Percentiles rank a stretch among this genome's conserved stretches.
Conservation (phyloP, 352 stramenopile species). For the Phytophthora colocasiae region DNA sequence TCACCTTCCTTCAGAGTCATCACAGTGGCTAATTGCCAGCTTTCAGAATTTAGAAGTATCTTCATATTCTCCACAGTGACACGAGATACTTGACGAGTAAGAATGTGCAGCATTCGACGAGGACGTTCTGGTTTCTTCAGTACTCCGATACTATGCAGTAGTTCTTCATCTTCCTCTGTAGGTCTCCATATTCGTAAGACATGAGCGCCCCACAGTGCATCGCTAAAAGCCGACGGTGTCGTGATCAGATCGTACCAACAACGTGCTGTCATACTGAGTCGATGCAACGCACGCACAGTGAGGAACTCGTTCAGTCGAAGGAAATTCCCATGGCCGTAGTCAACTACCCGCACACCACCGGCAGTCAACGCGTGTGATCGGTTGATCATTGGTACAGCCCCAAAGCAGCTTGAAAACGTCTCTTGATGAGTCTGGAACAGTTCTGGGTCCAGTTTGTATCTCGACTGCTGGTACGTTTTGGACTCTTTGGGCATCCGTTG, state of each 20-base stretch:
- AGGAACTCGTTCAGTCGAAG: constrained; percentile 57
- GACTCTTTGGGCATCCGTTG: constrained; percentile 21
- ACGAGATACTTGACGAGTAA: constrained; percentile 56
- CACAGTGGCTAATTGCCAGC: constrained; percentile 58
- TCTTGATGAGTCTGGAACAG: constrained; percentile 44
- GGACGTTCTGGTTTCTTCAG: constrained; percentile 51
- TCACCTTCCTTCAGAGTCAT: constrained; percentile 27
- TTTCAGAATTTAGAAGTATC: constrained; percentile 49
- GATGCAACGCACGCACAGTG: constrained; percentile 46
- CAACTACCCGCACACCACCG: constrained; percentile 6
- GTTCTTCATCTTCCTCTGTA: constrained; percentile 41
- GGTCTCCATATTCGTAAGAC: constrained; percentile 53
- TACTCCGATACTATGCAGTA: constrained; percentile 50
- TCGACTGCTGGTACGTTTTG: constrained; percentile 49
- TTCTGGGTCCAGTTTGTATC: constrained; percentile 55
- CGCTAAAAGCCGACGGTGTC: constrained; percentile 35
- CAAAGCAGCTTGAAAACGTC: constrained; percentile 45
- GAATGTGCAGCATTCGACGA: constrained; percentile 53
- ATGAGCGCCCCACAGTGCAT: constrained; percentile 59
- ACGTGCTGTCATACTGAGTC: constrained; percentile 52
- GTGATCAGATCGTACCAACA: constrained; percentile 63
- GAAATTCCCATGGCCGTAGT: constrained; percentile 45
- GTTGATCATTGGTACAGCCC: constrained; percentile 24
- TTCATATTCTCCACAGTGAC: constrained; percentile 64
- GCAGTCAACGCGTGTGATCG: not conserved